Evolutionary conservation across 2,329 filamentous ascomycete genomes (phyloP), one percentile per base, ranked within the genome.

Genomic region (Pseudogymnoascus sp.): DNA sequence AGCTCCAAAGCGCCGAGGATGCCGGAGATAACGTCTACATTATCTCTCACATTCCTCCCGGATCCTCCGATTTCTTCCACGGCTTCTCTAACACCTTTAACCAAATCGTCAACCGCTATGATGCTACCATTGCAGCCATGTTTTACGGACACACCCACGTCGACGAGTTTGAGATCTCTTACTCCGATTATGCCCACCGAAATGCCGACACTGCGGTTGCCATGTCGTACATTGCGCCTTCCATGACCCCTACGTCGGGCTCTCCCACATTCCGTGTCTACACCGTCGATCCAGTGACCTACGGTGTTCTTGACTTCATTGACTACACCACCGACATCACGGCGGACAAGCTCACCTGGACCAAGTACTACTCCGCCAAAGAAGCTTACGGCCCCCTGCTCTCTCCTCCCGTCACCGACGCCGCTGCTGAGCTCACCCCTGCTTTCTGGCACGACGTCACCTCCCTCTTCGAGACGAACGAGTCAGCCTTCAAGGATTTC

Each of bases 391-490:
- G 70, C 11, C 34, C 65, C 11, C 61, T 69, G 2, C 70, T 80
- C 12, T 67, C 63, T 30, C 76, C 79, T 37, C 75, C 78, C 1
- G 64, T 78, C 16, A 70, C 69, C 8, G 73, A 74, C 3, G 70
- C 70, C 0, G 58, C 64, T 0, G 67, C 69, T 5, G 76, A 85
- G 64, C 75, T 86, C 34, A 81, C 78, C 1, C 78, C 81, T 0
- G 77, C 77, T 1, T 84, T 84, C 70, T 85, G 82, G 82, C 82
- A 84, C 68, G 77, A 80, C 64, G 73, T 84, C 18, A 84, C 82
- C 1, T 72, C 71, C 1, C 68, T 72, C 2, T 77, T 85, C 57
- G 77, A 80, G 63, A 65, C 62, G 4, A 69, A 81, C 60, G 64
- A 74, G 2, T 63, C 67, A 0, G 69, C 74, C 1, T 84, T 84